A percentile compares a stretch with the other conserved stretches of the same genome.
phyloP scores from a whole-genome alignment of 2,329 filamentous ascomycete genomes.

The Metarhizium humberi region DNA sequence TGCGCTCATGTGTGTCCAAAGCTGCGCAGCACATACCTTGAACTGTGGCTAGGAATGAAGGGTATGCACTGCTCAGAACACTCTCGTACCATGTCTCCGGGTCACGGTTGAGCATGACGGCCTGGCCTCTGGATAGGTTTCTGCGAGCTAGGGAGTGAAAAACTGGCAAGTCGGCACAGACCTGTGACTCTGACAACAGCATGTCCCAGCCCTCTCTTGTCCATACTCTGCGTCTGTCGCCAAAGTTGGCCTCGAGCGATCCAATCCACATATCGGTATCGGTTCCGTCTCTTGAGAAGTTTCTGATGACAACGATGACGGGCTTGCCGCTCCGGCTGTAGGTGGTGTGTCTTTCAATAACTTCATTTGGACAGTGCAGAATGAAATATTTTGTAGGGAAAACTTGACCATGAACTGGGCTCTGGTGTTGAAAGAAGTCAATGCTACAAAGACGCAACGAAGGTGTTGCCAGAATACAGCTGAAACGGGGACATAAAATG shows the following conservation, averaged over 20 bases:
- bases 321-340: too few species aligned
- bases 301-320: too few species aligned
- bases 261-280: slow-evolving; percentile 20
- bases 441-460: too few species aligned
- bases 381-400: too few species aligned
- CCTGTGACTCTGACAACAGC: slow-evolving; percentile 36
- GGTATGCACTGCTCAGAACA: slow-evolving; percentile 15
- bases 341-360: too few species aligned
- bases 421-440: too few species aligned
- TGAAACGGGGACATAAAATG: too few species aligned
- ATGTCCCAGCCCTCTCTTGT: slow-evolving; percentile 34
- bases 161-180: slow-evolving; percentile 49
- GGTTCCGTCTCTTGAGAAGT: not conserved
- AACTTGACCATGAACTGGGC: too few species aligned
- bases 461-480: too few species aligned
- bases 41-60: slow-evolving; percentile 7
- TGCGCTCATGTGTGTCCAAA: slow-evolving; percentile 16
- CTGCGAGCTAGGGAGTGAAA: slow-evolving; percentile 27
- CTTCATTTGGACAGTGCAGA: too few species aligned
- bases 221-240: slow-evolving; percentile 17
- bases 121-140: slow-evolving; percentile 24
- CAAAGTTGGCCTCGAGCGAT: slow-evolving; percentile 23
- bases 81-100: slow-evolving; percentile 28
- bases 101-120: slow-evolving; percentile 29
- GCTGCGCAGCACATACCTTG: slow-evolving; percentile 17